Base-by-base conservation (phyloP, 495 filamentous ascomycete species). In the Trichoderma erinaceum region DNA sequence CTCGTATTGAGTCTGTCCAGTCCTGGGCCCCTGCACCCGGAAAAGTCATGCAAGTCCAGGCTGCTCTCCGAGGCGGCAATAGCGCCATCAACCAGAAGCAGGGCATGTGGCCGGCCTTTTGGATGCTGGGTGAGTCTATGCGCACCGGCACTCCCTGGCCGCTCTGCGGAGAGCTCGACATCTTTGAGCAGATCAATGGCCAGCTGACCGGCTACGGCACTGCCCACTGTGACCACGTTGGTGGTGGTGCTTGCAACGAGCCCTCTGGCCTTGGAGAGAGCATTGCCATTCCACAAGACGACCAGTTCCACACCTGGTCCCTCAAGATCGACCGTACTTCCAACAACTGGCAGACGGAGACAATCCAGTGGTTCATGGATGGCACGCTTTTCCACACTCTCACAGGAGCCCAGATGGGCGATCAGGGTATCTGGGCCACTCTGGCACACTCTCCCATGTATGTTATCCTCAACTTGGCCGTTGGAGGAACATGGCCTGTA, bases 91-190 rank as follows among this genome's bases (percentile, higher is more conserved):
- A 61, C 25, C 70, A 70, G 41, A 80, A 82, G 68, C 78, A 83
- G 66, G 83, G 83, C 16, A 70, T 85, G 35, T 85, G 83, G 83
- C 83, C 83, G 5, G 83, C 82, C 50, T 85, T 85, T 71, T 85
- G 82, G 83, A 72, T 81, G 66, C 77, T 85, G 41, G 83, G 83
- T 66, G 77, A 85, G 38, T 61, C 73, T n/a, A 75, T 85, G 68
- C 78, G 78, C 67, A 76, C 79, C 70, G 81, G 81, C 56, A 82
- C 80, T 3, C 56, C 66, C n/a, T 85, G 82, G 82, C 82, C 82
- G 0, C 66, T 35, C 23, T 79, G 79, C 75, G 82, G 82, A 69
- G 83, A 85, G 75, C 78, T 84, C 66, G 83, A 85, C 73, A 82
- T 83, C 68, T 78, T 83, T 72, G 82, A 85, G 75, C 82, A 79